These are phyloP conservation scores for Plenodomus biglobosus DNA, from an alignment of 2,329 filamentous ascomycete species.

Conservation along the genomic window DNA sequence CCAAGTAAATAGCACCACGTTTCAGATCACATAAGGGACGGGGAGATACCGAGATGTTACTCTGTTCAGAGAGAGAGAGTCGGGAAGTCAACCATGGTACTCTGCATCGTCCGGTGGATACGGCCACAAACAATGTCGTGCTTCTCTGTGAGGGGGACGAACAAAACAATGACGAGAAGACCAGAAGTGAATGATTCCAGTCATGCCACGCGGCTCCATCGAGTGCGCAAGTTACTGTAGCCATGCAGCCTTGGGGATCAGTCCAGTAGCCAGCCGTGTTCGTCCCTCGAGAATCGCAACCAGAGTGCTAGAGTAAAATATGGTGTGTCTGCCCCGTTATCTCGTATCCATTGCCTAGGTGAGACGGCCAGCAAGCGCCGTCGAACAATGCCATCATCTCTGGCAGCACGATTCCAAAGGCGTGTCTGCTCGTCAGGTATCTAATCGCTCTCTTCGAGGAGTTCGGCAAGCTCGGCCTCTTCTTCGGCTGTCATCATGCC, in stretches of 20 bases:
- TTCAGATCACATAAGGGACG: slow-evolving; percentile 19
- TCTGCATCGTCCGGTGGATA: slow-evolving; percentile 20
- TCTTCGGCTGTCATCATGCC: slow-evolving; percentile 79
- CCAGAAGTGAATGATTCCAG: neutral
- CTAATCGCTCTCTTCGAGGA: slow-evolving; percentile 76
- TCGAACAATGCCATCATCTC: slow-evolving; percentile 21
- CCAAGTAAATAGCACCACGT: slow-evolving; percentile 32
- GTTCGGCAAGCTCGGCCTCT: slow-evolving; percentile 84
- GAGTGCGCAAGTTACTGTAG: slow-evolving; percentile 4
- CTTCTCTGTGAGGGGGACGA: slow-evolving; percentile 2
- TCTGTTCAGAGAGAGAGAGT: slow-evolving; percentile 24
- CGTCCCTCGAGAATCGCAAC: slow-evolving; percentile 14
- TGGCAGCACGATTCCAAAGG: slow-evolving; percentile 21
- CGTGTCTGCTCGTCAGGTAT: slow-evolving; percentile 21
- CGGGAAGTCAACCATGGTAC: slow-evolving; percentile 21
- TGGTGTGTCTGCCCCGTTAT: slow-evolving; percentile 24
- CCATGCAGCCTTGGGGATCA: slow-evolving; percentile 5
- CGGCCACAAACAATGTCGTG: neutral
- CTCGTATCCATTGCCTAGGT: slow-evolving; percentile 29
- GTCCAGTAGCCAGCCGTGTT: slow-evolving; percentile 15
- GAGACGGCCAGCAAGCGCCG: slow-evolving; percentile 23
- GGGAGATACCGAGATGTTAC: slow-evolving; percentile 27
- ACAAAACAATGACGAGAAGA: neutral
- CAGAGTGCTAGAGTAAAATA: slow-evolving; percentile 19
- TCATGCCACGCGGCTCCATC: neutral